Evolutionary conservation across 352 stramenopile species (phyloP).

Genomic region (Thalassiosira pacifica): DNA sequence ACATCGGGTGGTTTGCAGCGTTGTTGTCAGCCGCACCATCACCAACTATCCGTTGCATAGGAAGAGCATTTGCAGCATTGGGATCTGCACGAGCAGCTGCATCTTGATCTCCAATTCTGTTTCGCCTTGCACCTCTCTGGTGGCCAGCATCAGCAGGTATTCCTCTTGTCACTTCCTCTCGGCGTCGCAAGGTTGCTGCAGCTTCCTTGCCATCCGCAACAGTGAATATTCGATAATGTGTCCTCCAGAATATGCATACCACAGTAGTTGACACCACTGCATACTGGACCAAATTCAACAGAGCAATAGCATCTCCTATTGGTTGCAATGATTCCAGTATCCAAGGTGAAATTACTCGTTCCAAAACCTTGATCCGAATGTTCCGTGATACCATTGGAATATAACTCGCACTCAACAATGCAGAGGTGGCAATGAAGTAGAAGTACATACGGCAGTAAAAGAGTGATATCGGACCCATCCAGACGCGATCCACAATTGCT

Average conservation of each 20-base stretch:
- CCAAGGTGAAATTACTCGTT: slow-evolving; percentile 11
- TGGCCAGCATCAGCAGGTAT: not conserved
- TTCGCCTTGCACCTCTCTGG: not conserved
- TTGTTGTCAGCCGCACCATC: slow-evolving; percentile 30
- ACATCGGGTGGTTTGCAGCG: slow-evolving; percentile 33
- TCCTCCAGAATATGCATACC: slow-evolving; percentile 53
- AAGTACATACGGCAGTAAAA: slow-evolving; percentile 55
- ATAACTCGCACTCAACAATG: slow-evolving; percentile 34
- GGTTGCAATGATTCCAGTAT: slow-evolving; percentile 29
- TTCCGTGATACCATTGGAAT: slow-evolving; percentile 42
- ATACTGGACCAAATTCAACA: slow-evolving; percentile 44
- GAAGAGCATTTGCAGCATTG: not conserved
- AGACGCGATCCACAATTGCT: slow-evolving; percentile 47
- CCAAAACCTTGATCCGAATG: slow-evolving; percentile 25
- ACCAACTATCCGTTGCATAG: slow-evolving; percentile 28
- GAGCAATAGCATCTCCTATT: slow-evolving; percentile 24
- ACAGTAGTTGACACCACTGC: slow-evolving; percentile 33
- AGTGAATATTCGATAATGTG: slow-evolving; percentile 48
- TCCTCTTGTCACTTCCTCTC: slow-evolving; percentile 18
- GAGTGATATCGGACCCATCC: slow-evolving; percentile 50
- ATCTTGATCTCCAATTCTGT: slow-evolving; percentile 1
- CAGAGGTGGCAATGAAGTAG: slow-evolving; percentile 51
- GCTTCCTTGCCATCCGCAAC: slow-evolving; percentile 41
- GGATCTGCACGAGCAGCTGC: not conserved
- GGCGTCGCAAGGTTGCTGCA: slow-evolving; percentile 19